These are phyloP conservation scores for Helicocarpus griseus DNA, from an alignment of 2,329 filamentous ascomycete species.

Conservation along the genomic window DNA sequence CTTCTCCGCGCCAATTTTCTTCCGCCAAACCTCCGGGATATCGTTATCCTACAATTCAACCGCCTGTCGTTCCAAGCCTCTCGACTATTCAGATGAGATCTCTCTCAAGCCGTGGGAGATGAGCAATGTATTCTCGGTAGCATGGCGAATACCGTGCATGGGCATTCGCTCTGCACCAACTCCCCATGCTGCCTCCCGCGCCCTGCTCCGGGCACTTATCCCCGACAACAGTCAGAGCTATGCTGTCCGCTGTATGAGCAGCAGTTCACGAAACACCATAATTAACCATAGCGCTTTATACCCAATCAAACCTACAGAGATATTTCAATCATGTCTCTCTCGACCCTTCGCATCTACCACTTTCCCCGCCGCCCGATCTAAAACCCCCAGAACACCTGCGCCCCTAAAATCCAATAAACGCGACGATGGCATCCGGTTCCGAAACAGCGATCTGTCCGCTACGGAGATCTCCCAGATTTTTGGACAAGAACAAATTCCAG, in stretches of 20 bases:
- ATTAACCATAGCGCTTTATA: background rate
- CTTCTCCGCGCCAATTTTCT: background rate
- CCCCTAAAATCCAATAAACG: constrained; percentile 5
- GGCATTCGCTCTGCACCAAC: constrained; percentile 22
- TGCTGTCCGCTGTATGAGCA: background rate
- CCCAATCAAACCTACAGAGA: background rate
- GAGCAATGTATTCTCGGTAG: constrained; percentile 33
- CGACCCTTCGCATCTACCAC: background rate
- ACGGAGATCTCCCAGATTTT: constrained; percentile 22
- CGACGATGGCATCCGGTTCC: constrained; percentile 22
- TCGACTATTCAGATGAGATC: background rate
- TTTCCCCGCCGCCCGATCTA: background rate
- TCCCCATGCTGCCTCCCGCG: constrained; percentile 5
- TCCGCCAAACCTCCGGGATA: background rate
- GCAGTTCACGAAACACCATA: background rate
- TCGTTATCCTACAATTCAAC: background rate
- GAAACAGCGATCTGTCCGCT: constrained; percentile 21
- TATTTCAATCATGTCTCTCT: background rate
- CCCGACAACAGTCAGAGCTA: constrained; percentile 4
- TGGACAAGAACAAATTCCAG: constrained; percentile 20
- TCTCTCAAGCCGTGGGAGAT: constrained; percentile 17
- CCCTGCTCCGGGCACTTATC: constrained; percentile 2
- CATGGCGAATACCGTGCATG: constrained; percentile 33
- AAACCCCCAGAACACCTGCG: constrained; percentile 1
- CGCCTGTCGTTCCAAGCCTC: background rate